A percentile compares a stretch with the other conserved stretches of the same genome.
phyloP scores from a whole-genome alignment of 177 flowering plant species.

The Vitis hybrid region DNA sequence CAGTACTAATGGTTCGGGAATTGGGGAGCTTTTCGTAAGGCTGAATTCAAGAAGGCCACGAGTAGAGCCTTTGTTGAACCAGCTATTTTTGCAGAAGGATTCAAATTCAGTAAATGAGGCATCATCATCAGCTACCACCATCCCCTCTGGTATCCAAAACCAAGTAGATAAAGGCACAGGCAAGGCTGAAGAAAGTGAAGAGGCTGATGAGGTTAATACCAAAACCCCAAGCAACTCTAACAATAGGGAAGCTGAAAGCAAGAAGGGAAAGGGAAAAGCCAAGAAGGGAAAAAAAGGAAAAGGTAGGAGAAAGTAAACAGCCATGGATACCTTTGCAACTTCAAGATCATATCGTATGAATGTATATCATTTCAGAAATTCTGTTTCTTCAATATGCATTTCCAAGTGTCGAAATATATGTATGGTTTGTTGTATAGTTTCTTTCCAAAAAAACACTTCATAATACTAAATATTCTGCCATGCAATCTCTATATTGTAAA shows the following conservation, averaged over 20 bases:
- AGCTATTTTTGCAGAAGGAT: constrained; percentile 8
- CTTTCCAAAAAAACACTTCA: too few species aligned
- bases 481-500: too few species aligned
- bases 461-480: too few species aligned
- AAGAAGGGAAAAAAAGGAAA: constrained; percentile 11
- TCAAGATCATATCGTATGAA: too few species aligned
- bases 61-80: constrained; percentile 24
- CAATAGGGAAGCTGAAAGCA: background rate
- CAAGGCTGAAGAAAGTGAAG: constrained; percentile 2
- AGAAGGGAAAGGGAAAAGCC: background rate
- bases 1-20: constrained; percentile 15
- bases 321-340: background rate
- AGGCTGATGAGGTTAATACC: background rate
- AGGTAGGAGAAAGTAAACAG: constrained; percentile 1
- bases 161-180: background rate
- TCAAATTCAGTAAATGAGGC: background rate
- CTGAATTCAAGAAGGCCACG: constrained; percentile 14
- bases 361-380: too few species aligned
- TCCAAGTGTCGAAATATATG: too few species aligned
- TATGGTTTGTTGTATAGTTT: too few species aligned
- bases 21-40: constrained; percentile 3
- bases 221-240: background rate
- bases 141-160: constrained; percentile 1
- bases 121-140: background rate
- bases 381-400: too few species aligned